Evolutionary conservation across 2,329 filamentous ascomycete species (phyloP), one percentile per base, ranked within the genome.

Genomic region (Lasiodiplodia sp.): DNA sequence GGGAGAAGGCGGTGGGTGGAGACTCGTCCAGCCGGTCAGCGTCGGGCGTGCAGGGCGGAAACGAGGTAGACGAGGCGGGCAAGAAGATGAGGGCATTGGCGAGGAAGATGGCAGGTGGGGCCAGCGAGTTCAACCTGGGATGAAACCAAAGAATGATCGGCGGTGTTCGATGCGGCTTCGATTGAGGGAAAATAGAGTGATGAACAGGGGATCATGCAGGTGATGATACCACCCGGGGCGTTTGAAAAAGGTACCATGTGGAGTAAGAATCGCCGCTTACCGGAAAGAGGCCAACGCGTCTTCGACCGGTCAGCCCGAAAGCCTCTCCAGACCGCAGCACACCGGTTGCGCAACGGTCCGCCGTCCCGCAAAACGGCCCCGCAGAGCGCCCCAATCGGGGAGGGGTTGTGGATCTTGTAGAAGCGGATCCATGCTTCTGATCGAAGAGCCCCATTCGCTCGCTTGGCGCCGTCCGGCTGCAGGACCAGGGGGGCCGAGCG

Each of bases 121-220:
- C 83, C 69, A 85, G 85, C 71, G 90, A 92, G 80, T 92, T 92
- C 75, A 92, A 92, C 76, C 86, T 92, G 76, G 89, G 89, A 18
- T 90, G 62, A 74, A 53, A 47, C 44, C 44, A 47, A 47, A 47
- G 18, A n/a, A 47, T n/a, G 44, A 47, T 47, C n/a, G 44, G 18
- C 44, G 44, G 44, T 47, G 44, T 47, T 47, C 44, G 44, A 47
- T 47, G 44, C n/a, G 44, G 2, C 44, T 47, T 47, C 44, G 44
- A 47, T 47, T 47, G 44, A 47, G 44, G 44, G 44, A n/a, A 47
- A 47, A 47, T 18, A 21, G 8, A 47, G 44, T 47, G 44, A 47
- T 47, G 44, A 47, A 47, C 44, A 47, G 44, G 44, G 44, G 44
- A 47, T 47, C 44, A 47, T 47, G 44, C 44, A 47, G 44, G 44